A percentile compares a stretch with the other conserved stretches of the same genome.
phyloP scores from a whole-genome alignment of 1,139 yeast species.

The Blastobotrys aristatus region DNA sequence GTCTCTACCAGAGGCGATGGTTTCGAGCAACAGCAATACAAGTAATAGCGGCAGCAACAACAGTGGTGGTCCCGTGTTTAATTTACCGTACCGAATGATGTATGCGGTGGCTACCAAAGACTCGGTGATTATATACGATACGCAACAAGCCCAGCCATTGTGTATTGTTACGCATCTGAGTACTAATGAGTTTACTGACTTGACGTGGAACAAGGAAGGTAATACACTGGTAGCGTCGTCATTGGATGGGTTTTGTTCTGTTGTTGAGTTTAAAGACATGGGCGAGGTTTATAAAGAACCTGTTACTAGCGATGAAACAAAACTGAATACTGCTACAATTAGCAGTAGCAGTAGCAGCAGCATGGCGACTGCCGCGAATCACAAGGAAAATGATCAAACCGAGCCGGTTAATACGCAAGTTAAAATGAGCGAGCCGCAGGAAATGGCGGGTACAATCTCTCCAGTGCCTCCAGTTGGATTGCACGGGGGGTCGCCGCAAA shows the following conservation, averaged over 20 bases:
- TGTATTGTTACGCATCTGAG: constrained; percentile 77
- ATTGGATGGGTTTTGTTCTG: constrained; percentile 90
- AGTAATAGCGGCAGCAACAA: not conserved
- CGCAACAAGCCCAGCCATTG: constrained; percentile 61
- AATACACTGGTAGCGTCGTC: constrained; percentile 69
- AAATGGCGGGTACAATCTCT: constrained; percentile 22
- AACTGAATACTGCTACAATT: not conserved
- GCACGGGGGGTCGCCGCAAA: constrained; percentile 3
- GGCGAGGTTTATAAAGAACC: constrained; percentile 40
- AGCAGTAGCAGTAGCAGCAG: too few relatives aligned
- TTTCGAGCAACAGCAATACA: not conserved
- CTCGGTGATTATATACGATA: constrained; percentile 77
- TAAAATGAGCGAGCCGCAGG: constrained; percentile 5
- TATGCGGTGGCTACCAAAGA: constrained; percentile 95
- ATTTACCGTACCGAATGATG: constrained; percentile 68
- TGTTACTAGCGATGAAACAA: not conserved
- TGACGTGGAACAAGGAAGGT: constrained; percentile 82
- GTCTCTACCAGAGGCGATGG: constrained; percentile 12
- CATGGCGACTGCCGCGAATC: not conserved
- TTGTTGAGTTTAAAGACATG: constrained; percentile 49
- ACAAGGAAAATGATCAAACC: not conserved
- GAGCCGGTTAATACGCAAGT: not conserved
- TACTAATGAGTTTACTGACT: constrained; percentile 81
- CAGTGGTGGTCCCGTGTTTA: constrained; percentile 37
- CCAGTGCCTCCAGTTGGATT: constrained; percentile 21